A percentile compares a stretch with the other conserved stretches of the same genome.
These are phyloP conservation scores for Rhodotorula sp. DNA, from an alignment of 1,284 basidiomycete species.

Conservation along the genomic window DNA sequence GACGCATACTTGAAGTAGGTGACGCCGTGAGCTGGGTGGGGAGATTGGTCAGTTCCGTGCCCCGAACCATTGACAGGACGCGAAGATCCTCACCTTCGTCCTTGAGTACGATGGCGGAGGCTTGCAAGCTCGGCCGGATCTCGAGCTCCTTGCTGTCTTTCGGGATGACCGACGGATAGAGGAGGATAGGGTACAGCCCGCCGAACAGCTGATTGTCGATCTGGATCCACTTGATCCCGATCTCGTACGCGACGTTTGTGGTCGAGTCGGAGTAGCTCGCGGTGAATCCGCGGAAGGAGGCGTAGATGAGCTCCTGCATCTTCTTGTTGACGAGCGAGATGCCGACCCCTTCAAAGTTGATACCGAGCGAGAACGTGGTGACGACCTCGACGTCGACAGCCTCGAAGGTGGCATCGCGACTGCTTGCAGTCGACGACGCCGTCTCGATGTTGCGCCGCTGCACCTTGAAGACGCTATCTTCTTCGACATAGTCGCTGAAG, in stretches of 20 bases:
- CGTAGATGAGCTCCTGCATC: slow-evolving; percentile 86
- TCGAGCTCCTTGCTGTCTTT: slow-evolving; percentile 76
- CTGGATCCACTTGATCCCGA: slow-evolving; percentile 88
- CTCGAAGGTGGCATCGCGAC: slow-evolving; percentile 74
- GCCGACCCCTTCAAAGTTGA: slow-evolving; percentile 89
- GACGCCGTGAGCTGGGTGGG: slow-evolving; percentile 78
- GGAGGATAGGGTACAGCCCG: slow-evolving; percentile 88
- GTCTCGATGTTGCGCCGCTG: slow-evolving; percentile 58
- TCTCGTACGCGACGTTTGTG: slow-evolving; percentile 73
- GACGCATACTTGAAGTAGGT: slow-evolving; percentile 97
- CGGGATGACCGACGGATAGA: slow-evolving; percentile 89
- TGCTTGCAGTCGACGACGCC: slow-evolving; percentile 64
- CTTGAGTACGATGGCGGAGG: slow-evolving; percentile 83
- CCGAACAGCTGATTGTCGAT: slow-evolving; percentile 98
- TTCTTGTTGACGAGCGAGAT: slow-evolving; percentile 87
- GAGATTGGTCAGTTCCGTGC: neutral
- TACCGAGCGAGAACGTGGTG: slow-evolving; percentile 65
- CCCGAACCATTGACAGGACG: neutral
- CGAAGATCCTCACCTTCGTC: slow-evolving; percentile 68
- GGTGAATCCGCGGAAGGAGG: slow-evolving; percentile 75
- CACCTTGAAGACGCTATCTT: slow-evolving; percentile 85
- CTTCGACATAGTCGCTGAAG: slow-evolving; percentile 83
- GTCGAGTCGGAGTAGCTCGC: slow-evolving; percentile 83
- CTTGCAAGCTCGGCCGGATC: slow-evolving; percentile 85
- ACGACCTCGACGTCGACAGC: slow-evolving; percentile 71